Evolutionary conservation across 1,284 basidiomycete species (phyloP), one percentile per base, ranked within the genome.

Genomic region (Ganoderma boninense): DNA sequence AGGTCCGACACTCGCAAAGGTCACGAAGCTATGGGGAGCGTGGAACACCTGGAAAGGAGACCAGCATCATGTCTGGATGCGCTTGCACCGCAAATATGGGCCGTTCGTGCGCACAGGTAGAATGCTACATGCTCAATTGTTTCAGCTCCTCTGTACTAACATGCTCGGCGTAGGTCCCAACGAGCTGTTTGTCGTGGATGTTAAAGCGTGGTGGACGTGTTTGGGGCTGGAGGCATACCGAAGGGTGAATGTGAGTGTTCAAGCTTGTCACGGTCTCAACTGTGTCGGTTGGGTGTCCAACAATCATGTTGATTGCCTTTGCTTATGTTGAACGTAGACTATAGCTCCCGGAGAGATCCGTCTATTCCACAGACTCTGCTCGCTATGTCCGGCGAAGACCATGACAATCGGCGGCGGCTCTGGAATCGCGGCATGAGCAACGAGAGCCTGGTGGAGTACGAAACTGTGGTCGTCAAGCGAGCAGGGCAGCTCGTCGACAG

Each of bases 61-160:
- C 6, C 60, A 62, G 23, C 60, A 62, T 43, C 60, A 1, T 38
- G 60, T 62, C 6, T 62, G 29, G 29, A n/a, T 62, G 23, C 18
- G 23, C 38, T 13, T 62, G 35, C 60, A 62, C 26, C 60, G 35
- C 20, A 43, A 62, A 11, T 42, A 62, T 18, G 60, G 60, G 32
- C 60, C 60, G 20, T 62, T 62, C 13, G 14, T 62, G 1, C 60
- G 60, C 5, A 62, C 60, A 62, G 60, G 60, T 62, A 29, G 13
- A 26, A 20, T 62, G 2, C 2, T 14, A 13, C 23, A 0, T 38
- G 35, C 35, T 4, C 10, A 4, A 13, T 11, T 16, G n/a, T 43
- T 3, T 2, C 2, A 5, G 38, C n/a, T 61, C 8, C 7, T 14
- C 35, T 11, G n/a, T 13, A 1, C 13, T 38, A 0, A 40, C 13